Evolutionary conservation across 192 early-diverging fungal species (phyloP).

Genomic region (Mortierella hygrophila): DNA sequence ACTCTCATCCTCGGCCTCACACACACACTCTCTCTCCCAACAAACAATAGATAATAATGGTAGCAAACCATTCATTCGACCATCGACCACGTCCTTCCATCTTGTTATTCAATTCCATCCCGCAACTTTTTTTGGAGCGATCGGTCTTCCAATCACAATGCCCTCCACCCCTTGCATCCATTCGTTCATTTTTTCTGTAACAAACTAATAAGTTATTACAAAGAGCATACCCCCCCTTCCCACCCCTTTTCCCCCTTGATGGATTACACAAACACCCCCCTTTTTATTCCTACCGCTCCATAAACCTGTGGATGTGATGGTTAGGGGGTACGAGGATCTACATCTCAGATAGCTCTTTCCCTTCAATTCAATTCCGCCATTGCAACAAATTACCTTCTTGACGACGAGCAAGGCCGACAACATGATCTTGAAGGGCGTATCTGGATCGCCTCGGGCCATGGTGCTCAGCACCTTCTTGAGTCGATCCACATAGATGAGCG

Average conservation of each 20-base stretch:
- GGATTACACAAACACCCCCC: background rate
- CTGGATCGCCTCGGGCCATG: conserved; percentile 74
- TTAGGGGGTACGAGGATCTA: background rate
- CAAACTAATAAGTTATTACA: background rate
- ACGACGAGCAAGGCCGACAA: conserved; percentile 77
- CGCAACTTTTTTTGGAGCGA: background rate
- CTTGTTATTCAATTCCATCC: conserved; percentile 1
- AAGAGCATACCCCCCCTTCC: background rate
- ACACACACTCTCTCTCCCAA: background rate
- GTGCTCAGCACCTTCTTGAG: conserved; percentile 71
- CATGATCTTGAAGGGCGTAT: conserved; percentile 82
- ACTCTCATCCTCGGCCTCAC: too few species aligned
- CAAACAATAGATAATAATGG: background rate
- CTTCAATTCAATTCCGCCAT: background rate
- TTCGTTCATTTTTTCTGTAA: background rate
- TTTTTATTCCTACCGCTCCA: background rate
- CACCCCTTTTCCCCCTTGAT: background rate
- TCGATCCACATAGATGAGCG: conserved; percentile 79
- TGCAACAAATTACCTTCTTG: conserved; percentile 64
- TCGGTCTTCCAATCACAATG: background rate
- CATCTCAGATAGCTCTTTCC: conserved; percentile 11
- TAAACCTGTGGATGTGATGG: background rate
- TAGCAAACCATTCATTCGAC: background rate
- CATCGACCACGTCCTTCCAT: background rate
- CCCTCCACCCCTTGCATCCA: background rate